A percentile compares a stretch with the other conserved stretches of the same genome.
Evolutionary conservation across 768 basidiomycete species (phyloP).

Genomic region (Punctularia strigosozonata): DNA sequence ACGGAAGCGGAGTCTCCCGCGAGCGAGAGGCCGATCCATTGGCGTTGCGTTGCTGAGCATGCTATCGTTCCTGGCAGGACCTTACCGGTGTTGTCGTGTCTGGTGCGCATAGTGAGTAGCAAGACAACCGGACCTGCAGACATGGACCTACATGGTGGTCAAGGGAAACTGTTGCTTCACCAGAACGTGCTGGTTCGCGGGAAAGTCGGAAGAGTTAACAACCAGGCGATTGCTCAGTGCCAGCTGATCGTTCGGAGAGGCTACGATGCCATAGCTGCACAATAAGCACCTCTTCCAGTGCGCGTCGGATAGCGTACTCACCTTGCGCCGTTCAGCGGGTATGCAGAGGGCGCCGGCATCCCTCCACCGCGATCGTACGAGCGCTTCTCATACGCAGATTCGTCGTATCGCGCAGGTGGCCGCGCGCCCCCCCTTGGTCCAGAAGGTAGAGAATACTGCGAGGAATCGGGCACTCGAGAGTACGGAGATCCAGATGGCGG

Average conservation of each 20-base stretch:
- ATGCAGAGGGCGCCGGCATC: constrained; percentile 10
- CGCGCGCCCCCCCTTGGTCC: constrained; percentile 23
- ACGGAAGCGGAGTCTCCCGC: constrained; percentile 67
- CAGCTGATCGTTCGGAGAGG: constrained; percentile 51
- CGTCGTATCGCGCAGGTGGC: constrained; percentile 41
- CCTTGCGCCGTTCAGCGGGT: no score
- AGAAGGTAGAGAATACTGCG: constrained; percentile 13
- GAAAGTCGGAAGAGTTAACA: constrained; percentile 70
- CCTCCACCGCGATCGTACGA: constrained; percentile 23
- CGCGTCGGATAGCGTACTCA: background rate
- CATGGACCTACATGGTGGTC: constrained; percentile 51
- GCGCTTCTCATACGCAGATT: constrained; percentile 37
- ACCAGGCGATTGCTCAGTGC: constrained; percentile 77
- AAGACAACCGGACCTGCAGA: no score
- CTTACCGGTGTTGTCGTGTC: constrained; percentile 70
- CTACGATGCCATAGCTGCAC: constrained; percentile 43
- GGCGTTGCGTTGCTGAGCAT: constrained; percentile 67
- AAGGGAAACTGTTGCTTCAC: constrained; percentile 62
- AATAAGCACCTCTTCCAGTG: background rate
- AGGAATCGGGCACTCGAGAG: background rate
- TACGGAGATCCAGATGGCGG: background rate
- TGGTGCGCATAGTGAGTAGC: no score
- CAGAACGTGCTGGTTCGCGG: constrained; percentile 58
- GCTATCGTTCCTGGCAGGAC: constrained; percentile 61
- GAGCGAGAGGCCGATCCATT: constrained; percentile 83